Base-by-base conservation (phyloP, 1,139 yeast genomes). In the Kodamaea ohmeri region DNA sequence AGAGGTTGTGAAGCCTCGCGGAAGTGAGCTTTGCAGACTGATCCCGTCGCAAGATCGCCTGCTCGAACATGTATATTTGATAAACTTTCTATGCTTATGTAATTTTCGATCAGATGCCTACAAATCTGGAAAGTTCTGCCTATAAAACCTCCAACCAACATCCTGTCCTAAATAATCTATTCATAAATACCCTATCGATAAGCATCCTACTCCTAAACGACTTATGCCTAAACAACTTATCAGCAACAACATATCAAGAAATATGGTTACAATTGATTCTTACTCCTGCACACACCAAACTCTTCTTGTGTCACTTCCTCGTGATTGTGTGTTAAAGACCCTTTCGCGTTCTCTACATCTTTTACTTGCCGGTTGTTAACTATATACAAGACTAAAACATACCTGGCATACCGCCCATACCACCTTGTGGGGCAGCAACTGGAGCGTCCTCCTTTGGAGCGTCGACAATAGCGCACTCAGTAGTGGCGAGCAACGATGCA, bases 391-490 rank as follows among this genome's bases (percentile, higher is more conserved):
- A 13, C 27, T 41, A 58, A 52, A 57, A 57, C 63, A 58, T 58
- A 34, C 63, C 63, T 48, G 60, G 60, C 63, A 58, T 58, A 16
- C 62, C 62, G 37, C 67, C 67, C 73, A 68, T 68, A 40, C 71
- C 72, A 48, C 78, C 78, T 42, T 77, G 76, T 41, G 78, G 75
- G 50, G 80, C 76, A 48, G 79, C 73, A 36, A 68, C 54, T 43
- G 86, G 75, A 48, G 89, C 78, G 49, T 83, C 67, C 51, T 81
- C 75, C 65, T 86, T 77, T 54, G 92, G 95, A 55, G 95, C 96
- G 56, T 90, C 97, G 46, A 90, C 97, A 60, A 92, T 88, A 49
- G 97, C 97, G 68, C 97, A 94, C 73, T 92, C 99, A 48, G 98
- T 92, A 42, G 98, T 94, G 51, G 97, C 98, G 65, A 92, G 79